phyloP scores from a whole-genome alignment of 768 basidiomycete species.

The Paxillus ammoniavirescens region DNA sequence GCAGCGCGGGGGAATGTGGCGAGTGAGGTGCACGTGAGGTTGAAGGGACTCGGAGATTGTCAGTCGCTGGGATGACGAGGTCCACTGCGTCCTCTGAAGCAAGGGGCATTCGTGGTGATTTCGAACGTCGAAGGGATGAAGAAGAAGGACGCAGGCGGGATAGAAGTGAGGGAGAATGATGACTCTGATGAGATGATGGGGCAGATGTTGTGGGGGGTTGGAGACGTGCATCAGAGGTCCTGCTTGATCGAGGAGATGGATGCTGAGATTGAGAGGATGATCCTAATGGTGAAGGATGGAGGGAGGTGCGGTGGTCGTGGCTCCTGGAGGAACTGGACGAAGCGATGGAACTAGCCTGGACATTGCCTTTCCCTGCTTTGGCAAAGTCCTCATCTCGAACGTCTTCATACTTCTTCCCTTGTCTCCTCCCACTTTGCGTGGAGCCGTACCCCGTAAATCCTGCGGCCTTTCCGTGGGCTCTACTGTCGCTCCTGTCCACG shows the following conservation, averaged over 20 bases:
- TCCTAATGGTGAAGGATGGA: neutral
- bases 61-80: slow-evolving; percentile 54
- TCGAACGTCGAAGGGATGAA: slow-evolving; percentile 1
- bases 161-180: slow-evolving; percentile 11
- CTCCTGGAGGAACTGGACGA: slow-evolving; percentile 4
- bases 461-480: neutral
- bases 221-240: neutral
- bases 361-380: slow-evolving; percentile 7
- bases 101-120: slow-evolving; percentile 17
- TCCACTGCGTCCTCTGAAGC: slow-evolving; percentile 76
- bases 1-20: slow-evolving; percentile 18
- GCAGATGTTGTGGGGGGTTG: slow-evolving; percentile 4
- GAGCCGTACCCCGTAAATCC: slow-evolving; percentile 23
- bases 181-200: slow-evolving; percentile 10
- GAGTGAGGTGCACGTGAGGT: slow-evolving; percentile 14
- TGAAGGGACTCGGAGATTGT: slow-evolving; percentile 16
- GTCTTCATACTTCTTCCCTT: slow-evolving; percentile 5
- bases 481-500: slow-evolving; percentile 1
- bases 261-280: slow-evolving; percentile 1
- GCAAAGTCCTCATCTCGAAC: slow-evolving; percentile 13
- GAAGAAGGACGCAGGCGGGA: slow-evolving; percentile 10
- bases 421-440: slow-evolving; percentile 16
- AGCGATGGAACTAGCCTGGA: neutral
- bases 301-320: neutral
- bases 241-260: slow-evolving; percentile 9